Evolutionary conservation across 2,329 filamentous ascomycete genomes (phyloP).

Genomic region (Colletotrichum sp.): DNA sequence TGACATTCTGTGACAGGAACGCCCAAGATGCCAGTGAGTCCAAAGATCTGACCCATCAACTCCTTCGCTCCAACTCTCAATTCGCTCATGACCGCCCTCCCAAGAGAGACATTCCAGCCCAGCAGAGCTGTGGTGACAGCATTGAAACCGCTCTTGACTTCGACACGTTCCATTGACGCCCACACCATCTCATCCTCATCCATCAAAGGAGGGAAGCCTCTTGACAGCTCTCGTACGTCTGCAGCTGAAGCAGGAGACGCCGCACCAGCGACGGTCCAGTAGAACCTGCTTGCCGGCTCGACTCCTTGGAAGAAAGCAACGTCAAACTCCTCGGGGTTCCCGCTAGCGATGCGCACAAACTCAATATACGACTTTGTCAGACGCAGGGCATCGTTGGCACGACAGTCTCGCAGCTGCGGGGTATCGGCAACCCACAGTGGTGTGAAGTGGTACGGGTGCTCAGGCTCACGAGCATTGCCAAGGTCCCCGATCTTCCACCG

Average conservation of each 20-base stretch:
- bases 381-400: conserved; percentile 34
- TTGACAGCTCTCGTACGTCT: neutral
- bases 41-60: conserved; percentile 25
- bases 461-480: conserved; percentile 32
- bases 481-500: conserved; percentile 36
- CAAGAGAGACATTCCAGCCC: conserved; percentile 8
- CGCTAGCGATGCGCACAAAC: conserved; percentile 29
- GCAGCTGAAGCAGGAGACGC: neutral
- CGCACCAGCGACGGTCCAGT: conserved; percentile 25
- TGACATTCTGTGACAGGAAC: conserved; percentile 18
- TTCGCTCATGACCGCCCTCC: conserved; percentile 10
- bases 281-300: conserved; percentile 28
- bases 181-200: conserved; percentile 2
- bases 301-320: conserved; percentile 25
- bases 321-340: conserved; percentile 27
- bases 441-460: conserved; percentile 34
- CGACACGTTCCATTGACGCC: neutral
- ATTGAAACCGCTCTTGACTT: neutral
- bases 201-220: neutral
- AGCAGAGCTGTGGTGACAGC: neutral
- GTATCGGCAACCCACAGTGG: conserved; percentile 32
- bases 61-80: conserved; percentile 28
- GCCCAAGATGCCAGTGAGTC: conserved; percentile 25
- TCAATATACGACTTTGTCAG: conserved; percentile 32
- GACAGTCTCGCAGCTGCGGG: conserved; percentile 33